Percentiles rank a stretch among this genome's conserved stretches.
phyloP scores from a whole-genome alignment of 2,329 filamentous ascomycete genomes.

The Achaetomium macrosporum region DNA sequence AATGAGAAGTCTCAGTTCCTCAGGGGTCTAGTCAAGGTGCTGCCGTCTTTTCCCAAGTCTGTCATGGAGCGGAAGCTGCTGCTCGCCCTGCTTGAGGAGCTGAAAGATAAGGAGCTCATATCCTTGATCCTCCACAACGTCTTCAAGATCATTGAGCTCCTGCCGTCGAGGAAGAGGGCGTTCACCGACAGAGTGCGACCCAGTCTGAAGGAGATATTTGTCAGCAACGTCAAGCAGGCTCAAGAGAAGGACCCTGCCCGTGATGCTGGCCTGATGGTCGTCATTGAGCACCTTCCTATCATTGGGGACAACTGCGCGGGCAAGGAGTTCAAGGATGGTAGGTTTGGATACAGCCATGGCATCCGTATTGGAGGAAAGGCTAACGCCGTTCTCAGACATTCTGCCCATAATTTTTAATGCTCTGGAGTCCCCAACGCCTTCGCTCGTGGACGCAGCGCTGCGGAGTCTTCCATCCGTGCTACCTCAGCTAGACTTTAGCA shows the following conservation, averaged over 20 bases:
- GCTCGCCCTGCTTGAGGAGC: slow-evolving; percentile 81
- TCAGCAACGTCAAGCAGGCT: slow-evolving; percentile 51
- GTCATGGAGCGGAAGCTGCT: slow-evolving; percentile 94
- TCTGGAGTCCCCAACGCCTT: slow-evolving; percentile 83
- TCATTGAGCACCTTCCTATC: slow-evolving; percentile 74
- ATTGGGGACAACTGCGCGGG: slow-evolving; percentile 78
- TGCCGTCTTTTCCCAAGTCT: slow-evolving; percentile 86
- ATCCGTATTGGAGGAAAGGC: not conserved
- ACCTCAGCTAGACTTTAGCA: slow-evolving; percentile 88
- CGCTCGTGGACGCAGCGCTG: slow-evolving; percentile 79
- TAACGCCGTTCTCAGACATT: slow-evolving; percentile 55
- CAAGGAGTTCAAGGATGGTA: slow-evolving; percentile 91
- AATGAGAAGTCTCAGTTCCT: slow-evolving; percentile 90
- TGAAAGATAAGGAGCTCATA: slow-evolving; percentile 84
- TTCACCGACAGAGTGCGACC: slow-evolving; percentile 87
- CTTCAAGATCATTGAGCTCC: slow-evolving; percentile 72
- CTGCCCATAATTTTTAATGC: slow-evolving; percentile 78
- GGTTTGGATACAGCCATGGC: slow-evolving; percentile 24
- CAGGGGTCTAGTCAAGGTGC: slow-evolving; percentile 76
- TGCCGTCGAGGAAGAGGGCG: slow-evolving; percentile 69
- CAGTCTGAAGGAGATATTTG: slow-evolving; percentile 74
- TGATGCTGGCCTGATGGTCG: slow-evolving; percentile 85
- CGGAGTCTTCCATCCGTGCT: slow-evolving; percentile 73
- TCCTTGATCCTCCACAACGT: slow-evolving; percentile 84
- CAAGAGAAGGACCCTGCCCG: slow-evolving; percentile 74